Evolutionary conservation across 2,329 filamentous ascomycete genomes (phyloP), one percentile per base, ranked within the genome.

Genomic region (Calonectria crousiana): DNA sequence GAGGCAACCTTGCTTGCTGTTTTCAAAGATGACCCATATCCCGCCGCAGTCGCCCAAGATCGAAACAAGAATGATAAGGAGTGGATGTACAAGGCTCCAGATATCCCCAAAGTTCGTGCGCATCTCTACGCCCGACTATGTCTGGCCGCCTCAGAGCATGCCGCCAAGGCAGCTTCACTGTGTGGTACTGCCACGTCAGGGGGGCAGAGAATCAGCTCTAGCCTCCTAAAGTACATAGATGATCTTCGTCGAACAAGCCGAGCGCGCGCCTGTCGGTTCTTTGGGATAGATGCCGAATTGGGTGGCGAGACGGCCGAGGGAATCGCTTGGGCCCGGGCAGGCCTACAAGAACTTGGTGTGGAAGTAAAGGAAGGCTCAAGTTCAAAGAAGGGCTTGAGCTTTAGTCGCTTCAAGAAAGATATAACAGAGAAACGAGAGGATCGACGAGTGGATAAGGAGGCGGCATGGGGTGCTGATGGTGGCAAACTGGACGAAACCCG

Each of bases 51-150:
- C 3, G 92, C 95, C 0, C 95, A 98, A 80, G 92, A 93, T 71
- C 90, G 96, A 62, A 97, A 98, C 82, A 91, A 93, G 68, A 92
- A 93, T 78, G 95, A 96, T 83, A 95, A 91, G 75, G 96, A 98
- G 78, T 99, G 96, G 96, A 98, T 98, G 95, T 97, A 97, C 84
- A 95, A 94, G 80, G 91, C 95, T 0, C 95, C 96, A 0, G 92
- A 95, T 66, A 95, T 98, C 64, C 94, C 95, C 36, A 96, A 96
- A 82, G 95, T 98, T 23, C 92, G 96, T 60, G 95, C 95, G 11
- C 93, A 97, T 81, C 88, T 99, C 2, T 97, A 97, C 81, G 95
- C 95, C 2, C 90, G 96, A 1, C 88, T 98, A 10, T 98, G 95
- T 82, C 89, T 98, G 14, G 95, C 95, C 0, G 95, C 96, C 0